Percentiles rank a stretch among this genome's conserved stretches.
Evolutionary conservation across 345 rosid genomes (phyloP).

Genomic region (Luvunga scandens): DNA sequence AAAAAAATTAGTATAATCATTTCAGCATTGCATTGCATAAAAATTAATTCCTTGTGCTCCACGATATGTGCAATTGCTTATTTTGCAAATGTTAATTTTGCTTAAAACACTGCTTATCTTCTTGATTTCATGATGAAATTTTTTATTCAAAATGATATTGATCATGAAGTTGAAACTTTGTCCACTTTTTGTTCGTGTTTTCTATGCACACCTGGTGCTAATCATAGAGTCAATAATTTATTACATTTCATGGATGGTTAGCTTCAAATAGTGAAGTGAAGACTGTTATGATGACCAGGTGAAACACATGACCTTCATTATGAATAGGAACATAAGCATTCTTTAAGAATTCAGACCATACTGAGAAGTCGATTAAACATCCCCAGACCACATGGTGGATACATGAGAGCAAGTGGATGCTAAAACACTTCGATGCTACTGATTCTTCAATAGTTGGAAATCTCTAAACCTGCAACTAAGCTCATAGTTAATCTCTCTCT

Average conservation of each 20-base stretch:
- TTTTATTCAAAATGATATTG: neutral
- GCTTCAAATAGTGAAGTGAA: neutral
- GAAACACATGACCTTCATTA: neutral
- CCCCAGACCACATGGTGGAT: neutral
- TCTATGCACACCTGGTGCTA: neutral
- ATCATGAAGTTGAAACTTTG: neutral
- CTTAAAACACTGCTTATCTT: neutral
- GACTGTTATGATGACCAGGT: neutral
- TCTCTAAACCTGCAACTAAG: neutral
- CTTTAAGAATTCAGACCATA: neutral
- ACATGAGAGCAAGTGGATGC: neutral
- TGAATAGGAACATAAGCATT: neutral
- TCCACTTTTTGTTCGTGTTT: neutral
- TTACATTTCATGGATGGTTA: neutral
- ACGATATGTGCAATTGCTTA: neutral
- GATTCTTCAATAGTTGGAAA: conserved; percentile 1
- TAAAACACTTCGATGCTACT: neutral
- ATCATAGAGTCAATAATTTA: neutral
- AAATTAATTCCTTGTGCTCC: neutral
- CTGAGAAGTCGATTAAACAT: neutral
- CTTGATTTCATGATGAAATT: neutral
- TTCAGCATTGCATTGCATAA: neutral
- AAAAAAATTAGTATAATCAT: neutral
- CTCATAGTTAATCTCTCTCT: neutral
- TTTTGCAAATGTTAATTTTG: neutral